These are phyloP conservation scores for Mayamaea pseudoterrestris DNA, from an alignment of 108 stramenopile genomes.

Conservation along the genomic window DNA sequence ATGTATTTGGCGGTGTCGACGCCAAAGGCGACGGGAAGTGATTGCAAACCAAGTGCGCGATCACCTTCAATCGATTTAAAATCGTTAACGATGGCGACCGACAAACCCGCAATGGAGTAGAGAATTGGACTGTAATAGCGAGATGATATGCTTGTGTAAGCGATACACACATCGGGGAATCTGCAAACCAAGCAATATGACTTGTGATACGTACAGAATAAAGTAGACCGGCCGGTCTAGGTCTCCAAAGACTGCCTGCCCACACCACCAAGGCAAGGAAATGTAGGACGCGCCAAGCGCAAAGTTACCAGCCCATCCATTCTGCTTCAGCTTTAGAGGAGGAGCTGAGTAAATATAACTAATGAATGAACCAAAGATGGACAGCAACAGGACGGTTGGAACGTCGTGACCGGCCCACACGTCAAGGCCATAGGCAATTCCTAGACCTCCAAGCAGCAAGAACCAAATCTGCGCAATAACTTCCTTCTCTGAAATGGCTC, in stretches of 20 bases:
- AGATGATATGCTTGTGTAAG: background rate
- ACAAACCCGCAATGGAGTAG: slow-evolving; percentile 90
- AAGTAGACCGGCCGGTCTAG: slow-evolving; percentile 80
- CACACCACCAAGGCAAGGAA: slow-evolving; percentile 97
- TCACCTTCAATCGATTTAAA: slow-evolving; percentile 97
- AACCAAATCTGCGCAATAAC: slow-evolving; percentile 91
- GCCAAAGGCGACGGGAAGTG: slow-evolving; percentile 94
- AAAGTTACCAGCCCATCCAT: slow-evolving; percentile 93
- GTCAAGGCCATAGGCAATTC: slow-evolving; percentile 83
- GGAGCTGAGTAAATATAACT: slow-evolving; percentile 97
- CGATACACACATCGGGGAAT: background rate
- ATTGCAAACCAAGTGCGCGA: slow-evolving; percentile 81
- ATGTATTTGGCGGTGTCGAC: slow-evolving; percentile 89
- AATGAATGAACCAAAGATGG: slow-evolving; percentile 85
- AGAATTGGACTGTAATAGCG: slow-evolving; percentile 48
- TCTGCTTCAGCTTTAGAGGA: slow-evolving; percentile 90
- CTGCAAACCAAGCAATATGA: background rate
- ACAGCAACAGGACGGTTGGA: slow-evolving; percentile 68
- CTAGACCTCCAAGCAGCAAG: slow-evolving; percentile 81
- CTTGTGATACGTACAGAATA: slow-evolving; percentile 57
- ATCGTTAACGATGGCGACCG: slow-evolving; percentile 94
- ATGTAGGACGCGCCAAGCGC: slow-evolving; percentile 95
- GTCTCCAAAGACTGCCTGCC: slow-evolving; percentile 87
- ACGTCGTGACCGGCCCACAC: slow-evolving; percentile 87
- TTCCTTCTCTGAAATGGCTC: slow-evolving; percentile 80